Evolutionary conservation across 257 asterid species (phyloP).

Genomic region (Solanum piurae): DNA sequence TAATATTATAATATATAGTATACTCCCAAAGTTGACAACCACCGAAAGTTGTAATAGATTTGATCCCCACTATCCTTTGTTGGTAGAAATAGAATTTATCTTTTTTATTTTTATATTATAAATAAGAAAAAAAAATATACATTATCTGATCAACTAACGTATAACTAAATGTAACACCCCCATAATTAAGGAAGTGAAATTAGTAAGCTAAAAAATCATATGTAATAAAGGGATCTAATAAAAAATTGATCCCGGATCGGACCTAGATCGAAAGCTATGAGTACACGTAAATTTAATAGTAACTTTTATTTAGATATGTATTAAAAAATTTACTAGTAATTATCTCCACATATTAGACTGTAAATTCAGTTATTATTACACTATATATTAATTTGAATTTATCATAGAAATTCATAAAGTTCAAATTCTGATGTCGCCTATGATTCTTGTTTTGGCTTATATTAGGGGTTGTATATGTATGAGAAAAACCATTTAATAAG

Average conservation of each 20-base stretch:
- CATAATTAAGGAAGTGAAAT: background rate
- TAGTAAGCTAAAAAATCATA: background rate
- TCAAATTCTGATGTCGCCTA: background rate
- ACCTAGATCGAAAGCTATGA: background rate
- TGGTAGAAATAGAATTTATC: background rate
- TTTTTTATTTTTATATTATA: background rate
- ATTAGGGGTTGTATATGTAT: background rate
- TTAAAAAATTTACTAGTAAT: background rate
- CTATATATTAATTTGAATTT: background rate
- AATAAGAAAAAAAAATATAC: background rate
- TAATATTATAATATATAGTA: background rate
- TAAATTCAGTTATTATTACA: background rate
- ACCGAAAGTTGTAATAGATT: slow-evolving; percentile 1
- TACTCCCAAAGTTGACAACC: slow-evolving; percentile 1
- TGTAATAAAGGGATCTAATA: background rate
- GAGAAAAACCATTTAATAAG: background rate
- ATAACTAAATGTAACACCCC: background rate
- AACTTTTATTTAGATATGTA: background rate
- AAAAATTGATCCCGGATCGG: background rate
- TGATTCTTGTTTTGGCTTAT: background rate
- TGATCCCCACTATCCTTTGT: background rate
- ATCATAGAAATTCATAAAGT: background rate
- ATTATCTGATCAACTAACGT: background rate
- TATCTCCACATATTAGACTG: background rate
- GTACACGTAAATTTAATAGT: background rate